These are phyloP conservation scores for Euphorbia celastroides DNA, from an alignment of 441 rosid genomes.

Conservation along the genomic window DNA sequence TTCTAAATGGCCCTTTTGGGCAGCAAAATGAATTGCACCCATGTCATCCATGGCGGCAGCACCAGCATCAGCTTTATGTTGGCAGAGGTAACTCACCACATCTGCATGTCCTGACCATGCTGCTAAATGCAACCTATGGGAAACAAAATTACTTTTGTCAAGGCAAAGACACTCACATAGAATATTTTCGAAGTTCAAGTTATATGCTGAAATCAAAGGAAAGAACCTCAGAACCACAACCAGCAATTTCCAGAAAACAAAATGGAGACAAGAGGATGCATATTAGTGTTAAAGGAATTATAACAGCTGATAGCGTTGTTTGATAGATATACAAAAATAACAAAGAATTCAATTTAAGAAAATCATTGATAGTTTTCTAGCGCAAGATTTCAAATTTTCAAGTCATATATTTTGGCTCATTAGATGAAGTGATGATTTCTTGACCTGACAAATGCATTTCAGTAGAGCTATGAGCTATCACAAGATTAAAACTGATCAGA, in stretches of 20 bases:
- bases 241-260: neutral
- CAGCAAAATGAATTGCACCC: conserved; percentile 94
- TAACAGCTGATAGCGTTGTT: too few species aligned
- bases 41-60: conserved; percentile 97
- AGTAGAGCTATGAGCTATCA: too few species aligned
- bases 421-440: too few species aligned
- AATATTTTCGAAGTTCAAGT: neutral
- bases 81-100: conserved; percentile 74
- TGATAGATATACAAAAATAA: too few species aligned
- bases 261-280: neutral
- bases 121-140: conserved; percentile 71
- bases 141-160: conserved; percentile 29
- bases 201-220: neutral
- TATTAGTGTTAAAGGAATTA: too few species aligned
- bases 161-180: conserved; percentile 26
- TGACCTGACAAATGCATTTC: too few species aligned
- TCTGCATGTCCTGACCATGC: conserved; percentile 89
- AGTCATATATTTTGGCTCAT: too few species aligned
- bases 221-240: neutral
- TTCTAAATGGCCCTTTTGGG: conserved; percentile 89
- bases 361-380: too few species aligned
- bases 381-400: too few species aligned
- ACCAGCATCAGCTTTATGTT: conserved; percentile 83
- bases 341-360: too few species aligned
- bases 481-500: too few species aligned